A percentile compares a stretch with the other conserved stretches of the same genome.
Evolutionary conservation across 1,139 yeast species (phyloP).

Genomic region (Saccharomyces hybrid): DNA sequence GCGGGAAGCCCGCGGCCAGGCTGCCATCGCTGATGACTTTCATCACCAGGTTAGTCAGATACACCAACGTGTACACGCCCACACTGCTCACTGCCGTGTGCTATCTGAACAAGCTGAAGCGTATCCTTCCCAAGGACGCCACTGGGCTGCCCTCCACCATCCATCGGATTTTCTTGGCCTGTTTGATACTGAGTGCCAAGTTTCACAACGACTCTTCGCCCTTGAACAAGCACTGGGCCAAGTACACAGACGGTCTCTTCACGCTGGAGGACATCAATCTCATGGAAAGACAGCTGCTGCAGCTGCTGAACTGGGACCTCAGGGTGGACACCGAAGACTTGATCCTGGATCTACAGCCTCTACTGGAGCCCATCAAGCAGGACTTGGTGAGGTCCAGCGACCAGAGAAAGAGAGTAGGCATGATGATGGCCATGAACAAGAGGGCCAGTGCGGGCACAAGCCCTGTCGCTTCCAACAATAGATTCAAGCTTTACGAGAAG

Average conservation of each 20-base stretch:
- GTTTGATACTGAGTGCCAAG: slow-evolving; percentile 64
- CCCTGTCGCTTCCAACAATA: background rate
- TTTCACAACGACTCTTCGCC: slow-evolving; percentile 74
- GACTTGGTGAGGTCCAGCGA: slow-evolving; percentile 40
- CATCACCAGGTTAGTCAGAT: slow-evolving; percentile 59
- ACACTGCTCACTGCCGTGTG: slow-evolving; percentile 67
- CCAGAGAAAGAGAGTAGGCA: slow-evolving; percentile 15
- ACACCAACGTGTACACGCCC: slow-evolving; percentile 71
- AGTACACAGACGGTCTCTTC: slow-evolving; percentile 67
- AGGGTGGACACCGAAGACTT: slow-evolving; percentile 50
- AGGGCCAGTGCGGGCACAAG: slow-evolving; percentile 4
- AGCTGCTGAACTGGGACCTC: slow-evolving; percentile 64
- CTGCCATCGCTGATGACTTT: slow-evolving; percentile 69
- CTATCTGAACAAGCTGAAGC: slow-evolving; percentile 53
- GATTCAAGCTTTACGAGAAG: background rate
- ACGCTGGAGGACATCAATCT: slow-evolving; percentile 60
- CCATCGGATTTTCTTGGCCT: slow-evolving; percentile 67
- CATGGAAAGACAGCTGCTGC: slow-evolving; percentile 72
- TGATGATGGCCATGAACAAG: slow-evolving; percentile 4
- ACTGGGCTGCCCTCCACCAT: slow-evolving; percentile 72
- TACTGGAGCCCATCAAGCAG: slow-evolving; percentile 56
- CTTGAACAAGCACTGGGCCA: slow-evolving; percentile 71
- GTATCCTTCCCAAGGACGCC: slow-evolving; percentile 59
- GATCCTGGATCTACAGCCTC: slow-evolving; percentile 40
- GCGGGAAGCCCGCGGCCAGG: slow-evolving; percentile 5